phyloP scores from a whole-genome alignment of 139 green algal species.

The Haematococcus lacustris region DNA sequence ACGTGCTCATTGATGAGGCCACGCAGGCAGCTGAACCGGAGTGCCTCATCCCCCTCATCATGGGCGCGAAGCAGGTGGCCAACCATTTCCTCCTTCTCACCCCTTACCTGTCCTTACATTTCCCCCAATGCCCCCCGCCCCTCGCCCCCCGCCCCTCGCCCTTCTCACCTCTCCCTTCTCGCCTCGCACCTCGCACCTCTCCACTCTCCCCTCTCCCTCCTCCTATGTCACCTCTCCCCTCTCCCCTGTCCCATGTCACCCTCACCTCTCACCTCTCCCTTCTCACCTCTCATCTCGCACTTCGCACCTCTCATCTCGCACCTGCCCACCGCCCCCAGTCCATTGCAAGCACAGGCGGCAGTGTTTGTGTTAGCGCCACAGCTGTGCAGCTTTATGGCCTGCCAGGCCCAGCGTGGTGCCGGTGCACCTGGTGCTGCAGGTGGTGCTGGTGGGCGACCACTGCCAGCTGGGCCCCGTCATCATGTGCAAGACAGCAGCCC shows the following conservation, averaged over 20 bases:
- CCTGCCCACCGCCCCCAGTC: no score
- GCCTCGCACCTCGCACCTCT: neutral
- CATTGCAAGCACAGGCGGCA: neutral
- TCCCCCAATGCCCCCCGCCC: neutral
- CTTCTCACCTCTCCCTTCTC: neutral
- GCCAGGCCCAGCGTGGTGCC: neutral
- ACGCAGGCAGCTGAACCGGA: conserved; percentile 94
- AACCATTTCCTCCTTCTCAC: neutral
- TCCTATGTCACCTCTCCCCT: neutral
- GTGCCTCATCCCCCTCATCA: conserved; percentile 89
- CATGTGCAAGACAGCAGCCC: conserved; percentile 80
- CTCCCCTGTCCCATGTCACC: neutral
- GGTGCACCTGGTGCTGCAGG: conserved; percentile 16
- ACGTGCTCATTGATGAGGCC: conserved; percentile 88
- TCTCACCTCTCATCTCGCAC: neutral
- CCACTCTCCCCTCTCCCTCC: neutral
- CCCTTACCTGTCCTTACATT: neutral
- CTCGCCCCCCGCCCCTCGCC: neutral
- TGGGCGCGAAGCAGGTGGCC: conserved; percentile 88
- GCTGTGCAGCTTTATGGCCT: neutral
- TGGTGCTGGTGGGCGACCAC: conserved; percentile 95
- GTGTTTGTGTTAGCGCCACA: neutral
- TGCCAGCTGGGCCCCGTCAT: conserved; percentile 94
- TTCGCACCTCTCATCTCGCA: neutral
- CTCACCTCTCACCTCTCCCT: neutral